Conservation (phyloP, 148 eudicot species). For the Amaranthus palmeri region DNA sequence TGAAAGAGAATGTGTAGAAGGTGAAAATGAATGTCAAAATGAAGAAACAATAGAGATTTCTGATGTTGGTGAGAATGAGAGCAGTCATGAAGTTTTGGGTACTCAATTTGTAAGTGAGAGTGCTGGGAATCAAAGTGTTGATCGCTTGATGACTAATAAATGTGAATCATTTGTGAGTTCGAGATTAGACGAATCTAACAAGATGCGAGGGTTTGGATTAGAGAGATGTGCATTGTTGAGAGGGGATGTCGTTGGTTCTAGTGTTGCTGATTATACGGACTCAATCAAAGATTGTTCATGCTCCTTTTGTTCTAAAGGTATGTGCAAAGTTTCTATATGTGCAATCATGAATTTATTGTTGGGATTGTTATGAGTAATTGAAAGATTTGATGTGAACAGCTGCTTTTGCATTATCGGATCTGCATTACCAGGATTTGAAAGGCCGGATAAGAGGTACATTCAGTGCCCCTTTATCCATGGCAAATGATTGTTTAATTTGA, state of each 20-base stretch:
- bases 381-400: slow-evolving; percentile 33
- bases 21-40: neutral
- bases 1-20: slow-evolving; percentile 18
- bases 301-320: slow-evolving; percentile 85
- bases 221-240: slow-evolving; percentile 41
- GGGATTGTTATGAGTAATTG: neutral
- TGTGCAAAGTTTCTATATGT: neutral
- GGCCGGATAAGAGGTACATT: slow-evolving; percentile 64
- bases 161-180: slow-evolving; percentile 35
- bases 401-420: slow-evolving; percentile 77
- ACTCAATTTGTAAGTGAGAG: slow-evolving; percentile 16
- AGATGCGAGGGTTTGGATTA: slow-evolving; percentile 38
- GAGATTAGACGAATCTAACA: slow-evolving; percentile 31
- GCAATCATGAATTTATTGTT: neutral
- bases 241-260: slow-evolving; percentile 31
- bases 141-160: slow-evolving; percentile 29
- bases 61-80: slow-evolving; percentile 27
- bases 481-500: neutral
- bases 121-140: slow-evolving; percentile 28
- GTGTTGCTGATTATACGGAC: slow-evolving; percentile 19
- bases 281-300: slow-evolving; percentile 60
- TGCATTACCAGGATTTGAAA: slow-evolving; percentile 72
- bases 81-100: slow-evolving; percentile 20
- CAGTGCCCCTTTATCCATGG: neutral
- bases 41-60: slow-evolving; percentile 24